These are phyloP conservation scores for Claviceps quebecensis DNA, from an alignment of 2,329 filamentous ascomycete genomes.

Conservation along the genomic window DNA sequence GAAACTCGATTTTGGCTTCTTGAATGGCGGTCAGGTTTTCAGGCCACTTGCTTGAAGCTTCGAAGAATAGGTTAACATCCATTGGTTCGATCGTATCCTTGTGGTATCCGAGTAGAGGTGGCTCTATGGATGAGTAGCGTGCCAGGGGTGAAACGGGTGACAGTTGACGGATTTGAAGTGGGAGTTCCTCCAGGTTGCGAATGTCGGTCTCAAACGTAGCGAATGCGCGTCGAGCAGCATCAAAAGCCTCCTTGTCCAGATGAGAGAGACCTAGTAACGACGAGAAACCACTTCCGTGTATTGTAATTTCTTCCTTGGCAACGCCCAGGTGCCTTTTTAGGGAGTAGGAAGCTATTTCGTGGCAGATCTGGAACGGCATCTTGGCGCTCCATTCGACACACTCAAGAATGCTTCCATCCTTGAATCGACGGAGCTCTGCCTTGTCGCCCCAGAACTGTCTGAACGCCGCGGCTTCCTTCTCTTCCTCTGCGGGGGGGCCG, in stretches of 20 bases:
- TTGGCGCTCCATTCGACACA: slow-evolving; percentile 72
- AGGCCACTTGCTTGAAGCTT: slow-evolving; percentile 86
- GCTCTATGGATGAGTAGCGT: slow-evolving; percentile 52
- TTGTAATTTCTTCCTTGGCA: slow-evolving; percentile 36
- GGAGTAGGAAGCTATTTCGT: slow-evolving; percentile 66
- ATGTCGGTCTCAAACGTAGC: slow-evolving; percentile 62
- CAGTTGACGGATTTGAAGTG: slow-evolving; percentile 73
- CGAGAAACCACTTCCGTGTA: slow-evolving; percentile 38
- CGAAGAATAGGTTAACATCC: slow-evolving; percentile 77
- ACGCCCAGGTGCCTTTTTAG: slow-evolving; percentile 55
- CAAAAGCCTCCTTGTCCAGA: slow-evolving; percentile 46
- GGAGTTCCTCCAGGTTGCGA: slow-evolving; percentile 65
- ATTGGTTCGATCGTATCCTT: slow-evolving; percentile 41
- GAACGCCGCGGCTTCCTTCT: slow-evolving; percentile 67
- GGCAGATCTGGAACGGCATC: slow-evolving; percentile 50
- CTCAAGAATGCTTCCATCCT: slow-evolving; percentile 86
- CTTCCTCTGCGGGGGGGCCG: slow-evolving; percentile 74
- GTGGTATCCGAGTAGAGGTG: slow-evolving; percentile 26
- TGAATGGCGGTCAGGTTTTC: slow-evolving; percentile 86
- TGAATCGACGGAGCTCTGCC: slow-evolving; percentile 84
- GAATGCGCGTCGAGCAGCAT: slow-evolving; percentile 56
- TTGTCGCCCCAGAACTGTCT: slow-evolving; percentile 92
- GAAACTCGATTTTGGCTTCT: slow-evolving; percentile 82
- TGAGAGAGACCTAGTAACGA: slow-evolving; percentile 31
- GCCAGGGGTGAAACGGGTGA: slow-evolving; percentile 58